A percentile compares a stretch with the other conserved stretches of the same genome.
Conservation (phyloP, 768 basidiomycete species). For the Dioszegia aurantiaca region DNA sequence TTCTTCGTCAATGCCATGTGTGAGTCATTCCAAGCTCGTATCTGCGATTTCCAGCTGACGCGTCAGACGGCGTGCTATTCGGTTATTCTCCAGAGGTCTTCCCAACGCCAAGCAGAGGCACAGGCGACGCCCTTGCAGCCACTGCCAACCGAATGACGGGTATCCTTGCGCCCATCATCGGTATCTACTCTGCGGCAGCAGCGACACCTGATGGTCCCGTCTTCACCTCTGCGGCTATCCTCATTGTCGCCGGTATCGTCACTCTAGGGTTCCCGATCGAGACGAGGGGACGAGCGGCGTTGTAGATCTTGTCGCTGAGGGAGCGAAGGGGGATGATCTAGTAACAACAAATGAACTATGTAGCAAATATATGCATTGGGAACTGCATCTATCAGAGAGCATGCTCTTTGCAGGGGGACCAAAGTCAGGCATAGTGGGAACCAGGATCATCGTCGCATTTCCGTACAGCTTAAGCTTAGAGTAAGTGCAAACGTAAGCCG, state of each 20-base stretch:
- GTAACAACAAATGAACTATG: background rate
- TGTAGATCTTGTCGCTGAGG: background rate
- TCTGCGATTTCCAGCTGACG: background rate
- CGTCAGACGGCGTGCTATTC: conserved; percentile 56
- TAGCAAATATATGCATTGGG: too few species aligned
- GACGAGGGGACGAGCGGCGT: conserved; percentile 16
- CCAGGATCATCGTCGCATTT: too few species aligned
- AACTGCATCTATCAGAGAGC: too few species aligned
- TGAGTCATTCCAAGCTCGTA: conserved; percentile 4
- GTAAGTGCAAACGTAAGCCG: too few species aligned
- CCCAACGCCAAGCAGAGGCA: conserved; percentile 61
- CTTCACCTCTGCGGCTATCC: conserved; percentile 19
- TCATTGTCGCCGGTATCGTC: conserved; percentile 20
- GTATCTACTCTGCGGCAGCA: conserved; percentile 54
- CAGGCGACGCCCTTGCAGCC: conserved; percentile 58
- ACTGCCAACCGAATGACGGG: conserved; percentile 65
- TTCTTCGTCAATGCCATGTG: conserved; percentile 58
- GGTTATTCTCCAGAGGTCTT: conserved; percentile 64
- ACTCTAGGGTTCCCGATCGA: conserved; percentile 23
- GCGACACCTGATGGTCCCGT: conserved; percentile 20
- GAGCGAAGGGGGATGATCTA: background rate
- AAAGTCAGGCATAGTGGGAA: too few species aligned
- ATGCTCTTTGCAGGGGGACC: too few species aligned
- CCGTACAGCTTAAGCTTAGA: too few species aligned
- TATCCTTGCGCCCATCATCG: conserved; percentile 68